phyloP scores from a whole-genome alignment of 805 yeast genomes.

The Starmera caribaea region DNA sequence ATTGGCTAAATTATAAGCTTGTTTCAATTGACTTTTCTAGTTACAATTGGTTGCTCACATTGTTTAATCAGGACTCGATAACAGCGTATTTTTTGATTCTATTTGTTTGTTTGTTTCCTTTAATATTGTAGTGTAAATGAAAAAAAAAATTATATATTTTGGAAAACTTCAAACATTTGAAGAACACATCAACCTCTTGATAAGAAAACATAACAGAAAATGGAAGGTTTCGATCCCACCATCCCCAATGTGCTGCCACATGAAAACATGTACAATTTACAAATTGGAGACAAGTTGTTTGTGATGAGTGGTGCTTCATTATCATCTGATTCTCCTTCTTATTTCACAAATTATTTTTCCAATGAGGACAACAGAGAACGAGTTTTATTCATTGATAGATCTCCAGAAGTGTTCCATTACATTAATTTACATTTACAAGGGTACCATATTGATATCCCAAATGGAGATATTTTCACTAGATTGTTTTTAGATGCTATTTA shows the following conservation, averaged over 20 bases:
- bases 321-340: slow-evolving; percentile 81
- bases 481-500: slow-evolving; percentile 64
- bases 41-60: no score
- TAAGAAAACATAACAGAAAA: not conserved
- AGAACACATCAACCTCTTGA: no score
- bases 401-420: slow-evolving; percentile 55
- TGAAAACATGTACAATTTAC: slow-evolving; percentile 57
- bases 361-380: slow-evolving; percentile 25
- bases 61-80: no score
- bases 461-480: slow-evolving; percentile 52
- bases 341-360: slow-evolving; percentile 65
- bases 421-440: slow-evolving; percentile 76
- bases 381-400: slow-evolving; percentile 61
- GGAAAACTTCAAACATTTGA: not conserved
- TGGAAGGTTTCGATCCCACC: slow-evolving; percentile 21
- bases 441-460: slow-evolving; percentile 50
- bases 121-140: no score
- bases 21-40: no score
- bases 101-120: no score
- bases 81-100: no score
- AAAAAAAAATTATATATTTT: not conserved
- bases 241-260: slow-evolving; percentile 55
- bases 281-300: slow-evolving; percentile 57
- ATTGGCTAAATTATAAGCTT: slow-evolving; percentile 14
- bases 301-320: slow-evolving; percentile 71